Conservation (phyloP, 352 stramenopile species). For the Phytophthora sansomeana region DNA sequence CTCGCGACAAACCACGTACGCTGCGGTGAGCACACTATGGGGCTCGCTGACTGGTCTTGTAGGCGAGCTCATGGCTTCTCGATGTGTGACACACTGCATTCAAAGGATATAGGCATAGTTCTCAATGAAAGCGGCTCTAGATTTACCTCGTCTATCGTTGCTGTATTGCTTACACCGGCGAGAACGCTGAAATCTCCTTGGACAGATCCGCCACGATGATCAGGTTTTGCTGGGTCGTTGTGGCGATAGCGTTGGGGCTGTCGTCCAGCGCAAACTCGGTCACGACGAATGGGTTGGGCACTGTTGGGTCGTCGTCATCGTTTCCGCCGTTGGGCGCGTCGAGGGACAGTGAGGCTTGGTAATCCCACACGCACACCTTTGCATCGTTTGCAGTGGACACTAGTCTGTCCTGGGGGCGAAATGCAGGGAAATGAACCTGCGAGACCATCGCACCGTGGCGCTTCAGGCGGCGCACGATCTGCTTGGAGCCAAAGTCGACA, state of each 20-base stretch:
- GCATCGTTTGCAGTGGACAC: slow-evolving; percentile 73
- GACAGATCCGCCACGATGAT: slow-evolving; percentile 61
- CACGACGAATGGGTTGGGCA: slow-evolving; percentile 49
- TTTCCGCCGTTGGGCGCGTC: slow-evolving; percentile 18
- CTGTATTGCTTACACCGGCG: slow-evolving; percentile 43
- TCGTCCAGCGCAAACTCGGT: slow-evolving; percentile 51
- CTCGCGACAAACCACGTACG: too few relatives aligned
- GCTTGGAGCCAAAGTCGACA: slow-evolving; percentile 66
- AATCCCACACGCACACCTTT: slow-evolving; percentile 76
- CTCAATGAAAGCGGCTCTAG: too few relatives aligned
- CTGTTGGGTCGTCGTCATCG: slow-evolving; percentile 24
- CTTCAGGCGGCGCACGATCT: slow-evolving; percentile 59
- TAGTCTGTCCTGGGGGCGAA: slow-evolving; percentile 57
- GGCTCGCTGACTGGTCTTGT: too few relatives aligned
- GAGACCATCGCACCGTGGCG: slow-evolving; percentile 64
- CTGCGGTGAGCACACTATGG: too few relatives aligned
- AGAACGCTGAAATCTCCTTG: slow-evolving; percentile 59
- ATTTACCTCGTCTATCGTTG: too few relatives aligned
- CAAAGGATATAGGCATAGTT: too few relatives aligned
- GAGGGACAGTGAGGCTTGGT: slow-evolving; percentile 42
- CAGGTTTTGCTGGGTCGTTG: slow-evolving; percentile 57
- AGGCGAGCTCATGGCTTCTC: too few relatives aligned
- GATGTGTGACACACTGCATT: too few relatives aligned
- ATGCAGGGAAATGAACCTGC: slow-evolving; percentile 72
- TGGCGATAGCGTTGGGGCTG: slow-evolving; percentile 68